phyloP scores from a whole-genome alignment of 192 early-diverging fungal genomes.

The Linnemannia exigua region DNA sequence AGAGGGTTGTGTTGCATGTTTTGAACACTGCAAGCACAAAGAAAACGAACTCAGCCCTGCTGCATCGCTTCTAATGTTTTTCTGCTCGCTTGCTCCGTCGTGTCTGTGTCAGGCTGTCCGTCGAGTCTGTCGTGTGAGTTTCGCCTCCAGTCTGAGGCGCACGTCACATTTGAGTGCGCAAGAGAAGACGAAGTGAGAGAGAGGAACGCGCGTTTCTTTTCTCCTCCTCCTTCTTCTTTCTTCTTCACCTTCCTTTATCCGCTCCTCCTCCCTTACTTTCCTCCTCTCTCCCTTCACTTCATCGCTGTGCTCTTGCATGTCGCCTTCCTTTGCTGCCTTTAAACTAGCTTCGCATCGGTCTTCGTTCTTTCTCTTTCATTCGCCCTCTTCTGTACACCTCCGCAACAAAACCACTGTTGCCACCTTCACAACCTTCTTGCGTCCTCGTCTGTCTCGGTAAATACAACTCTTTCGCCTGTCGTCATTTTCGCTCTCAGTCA shows the following conservation, averaged over 20 bases:
- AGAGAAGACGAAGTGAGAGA: not conserved
- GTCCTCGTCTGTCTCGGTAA: constrained; percentile 1
- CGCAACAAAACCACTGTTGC: not conserved
- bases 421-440: not conserved
- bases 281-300: not conserved
- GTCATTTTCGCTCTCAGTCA: not conserved
- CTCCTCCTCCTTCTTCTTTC: not conserved
- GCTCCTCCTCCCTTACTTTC: not conserved
- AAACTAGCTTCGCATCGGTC: constrained; percentile 1
- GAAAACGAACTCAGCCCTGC: not conserved
- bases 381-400: not conserved
- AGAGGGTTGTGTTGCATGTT: not conserved
- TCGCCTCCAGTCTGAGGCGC: not conserved
- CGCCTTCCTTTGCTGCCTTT: constrained; percentile 13
- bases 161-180: not conserved
- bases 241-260: not conserved
- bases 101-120: not conserved
- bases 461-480: not conserved
- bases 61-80: not conserved
- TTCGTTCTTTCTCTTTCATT: not conserved
- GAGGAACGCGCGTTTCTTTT: not conserved
- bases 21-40: not conserved
- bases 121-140: not conserved
- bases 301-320: not conserved
- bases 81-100: not conserved